Evolutionary conservation across 768 basidiomycete species (phyloP).

Genomic region (Lactarius quietus): DNA sequence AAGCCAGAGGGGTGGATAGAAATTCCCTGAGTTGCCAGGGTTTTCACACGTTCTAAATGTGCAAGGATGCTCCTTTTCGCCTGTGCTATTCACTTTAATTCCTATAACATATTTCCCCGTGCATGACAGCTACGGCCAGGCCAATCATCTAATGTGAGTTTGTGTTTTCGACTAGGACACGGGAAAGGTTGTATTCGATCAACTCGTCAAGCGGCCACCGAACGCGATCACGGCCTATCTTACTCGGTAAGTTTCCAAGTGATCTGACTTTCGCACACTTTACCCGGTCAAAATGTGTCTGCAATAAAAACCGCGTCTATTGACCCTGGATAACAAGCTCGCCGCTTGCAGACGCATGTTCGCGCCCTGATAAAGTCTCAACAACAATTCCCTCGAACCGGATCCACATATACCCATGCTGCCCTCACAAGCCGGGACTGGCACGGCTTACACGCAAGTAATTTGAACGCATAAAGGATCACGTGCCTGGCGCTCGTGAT

Average conservation of each 20-base stretch:
- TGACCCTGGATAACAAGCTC: conserved; percentile 62
- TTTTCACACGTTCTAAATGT: conserved; percentile 70
- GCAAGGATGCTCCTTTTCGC: conserved; percentile 73
- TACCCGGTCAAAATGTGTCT: conserved; percentile 62
- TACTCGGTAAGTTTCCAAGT: conserved; percentile 56
- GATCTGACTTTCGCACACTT: background rate
- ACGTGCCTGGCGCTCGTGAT: conserved; percentile 84
- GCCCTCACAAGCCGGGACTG: conserved; percentile 90
- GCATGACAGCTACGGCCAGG: conserved; percentile 84
- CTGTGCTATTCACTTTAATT: background rate
- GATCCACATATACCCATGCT: conserved; percentile 88
- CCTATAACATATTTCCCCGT: too few species aligned
- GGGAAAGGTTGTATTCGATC: conserved; percentile 80
- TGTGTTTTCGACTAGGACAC: conserved; percentile 64
- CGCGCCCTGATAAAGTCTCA: conserved; percentile 56
- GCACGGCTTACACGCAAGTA: too few species aligned
- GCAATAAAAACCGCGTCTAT: conserved; percentile 83
- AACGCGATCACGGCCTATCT: conserved; percentile 87
- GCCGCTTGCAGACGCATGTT: conserved; percentile 66
- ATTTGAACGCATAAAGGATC: conserved; percentile 77
- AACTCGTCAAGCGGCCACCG: conserved; percentile 82
- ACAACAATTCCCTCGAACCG: conserved; percentile 92
- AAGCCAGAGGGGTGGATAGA: too few species aligned
- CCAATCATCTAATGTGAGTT: conserved; percentile 80
- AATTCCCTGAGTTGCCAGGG: too few species aligned